A percentile compares a stretch with the other conserved stretches of the same genome.
phyloP scores from a whole-genome alignment of 306 rosid genomes.

The Inga leiocalycina region DNA sequence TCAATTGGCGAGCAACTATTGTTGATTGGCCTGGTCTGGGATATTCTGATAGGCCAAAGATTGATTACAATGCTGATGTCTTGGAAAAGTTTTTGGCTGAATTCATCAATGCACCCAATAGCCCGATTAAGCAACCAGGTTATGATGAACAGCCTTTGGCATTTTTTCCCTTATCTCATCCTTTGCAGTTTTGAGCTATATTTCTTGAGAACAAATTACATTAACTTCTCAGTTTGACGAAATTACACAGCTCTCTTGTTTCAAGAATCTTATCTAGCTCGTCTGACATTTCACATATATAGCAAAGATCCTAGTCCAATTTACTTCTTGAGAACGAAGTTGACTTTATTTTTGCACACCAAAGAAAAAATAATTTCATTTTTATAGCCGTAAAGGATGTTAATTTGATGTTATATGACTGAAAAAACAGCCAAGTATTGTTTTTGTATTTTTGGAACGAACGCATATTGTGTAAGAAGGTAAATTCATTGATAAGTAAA shows the following conservation, averaged over 20 bases:
- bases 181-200: slow-evolving; percentile 18
- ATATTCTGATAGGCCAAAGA: slow-evolving; percentile 86
- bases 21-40: slow-evolving; percentile 99
- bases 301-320: not conserved
- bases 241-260: not conserved
- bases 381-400: not conserved
- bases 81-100: slow-evolving; percentile 85
- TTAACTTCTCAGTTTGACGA: not conserved
- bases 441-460: not conserved
- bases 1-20: slow-evolving; percentile 79
- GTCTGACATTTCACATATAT: not conserved
- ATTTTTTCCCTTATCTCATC: not conserved
- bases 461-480: not conserved
- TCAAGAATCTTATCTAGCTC: not conserved
- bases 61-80: slow-evolving; percentile 83
- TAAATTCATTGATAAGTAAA: not conserved
- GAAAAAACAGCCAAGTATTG: not conserved
- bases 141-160: slow-evolving; percentile 21
- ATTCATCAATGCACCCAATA: slow-evolving; percentile 71
- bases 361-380: not conserved
- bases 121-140: slow-evolving; percentile 79
- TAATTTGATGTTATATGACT: not conserved
- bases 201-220: not conserved
- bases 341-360: not conserved
- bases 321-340: not conserved